phyloP scores from a whole-genome alignment of 1,284 basidiomycete species.

The Cryptococcus sp. region DNA sequence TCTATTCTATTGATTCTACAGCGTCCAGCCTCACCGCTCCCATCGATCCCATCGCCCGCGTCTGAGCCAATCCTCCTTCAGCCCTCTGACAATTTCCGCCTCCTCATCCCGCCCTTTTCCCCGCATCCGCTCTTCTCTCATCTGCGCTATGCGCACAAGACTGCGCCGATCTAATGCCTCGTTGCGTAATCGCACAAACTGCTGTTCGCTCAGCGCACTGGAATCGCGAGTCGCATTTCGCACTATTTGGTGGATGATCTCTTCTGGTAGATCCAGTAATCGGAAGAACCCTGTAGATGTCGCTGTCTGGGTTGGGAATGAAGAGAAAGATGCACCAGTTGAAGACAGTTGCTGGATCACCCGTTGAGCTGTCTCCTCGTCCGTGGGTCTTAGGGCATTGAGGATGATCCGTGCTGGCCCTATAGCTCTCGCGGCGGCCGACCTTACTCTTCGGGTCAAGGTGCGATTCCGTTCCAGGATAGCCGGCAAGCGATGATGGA shows the following conservation, averaged over 20 bases:
- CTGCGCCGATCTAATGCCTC: constrained; percentile 30
- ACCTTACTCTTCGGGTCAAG: constrained; percentile 32
- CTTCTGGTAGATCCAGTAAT: constrained; percentile 42
- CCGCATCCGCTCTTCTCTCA: constrained; percentile 18
- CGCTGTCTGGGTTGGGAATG: not conserved
- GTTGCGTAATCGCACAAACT: constrained; percentile 34
- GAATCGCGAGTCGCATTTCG: constrained; percentile 37
- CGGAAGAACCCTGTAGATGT: constrained; percentile 21
- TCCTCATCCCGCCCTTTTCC: constrained; percentile 15
- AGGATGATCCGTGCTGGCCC: constrained; percentile 41
- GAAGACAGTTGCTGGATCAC: constrained; percentile 25
- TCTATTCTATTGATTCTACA: no score
- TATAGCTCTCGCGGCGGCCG: constrained; percentile 27
- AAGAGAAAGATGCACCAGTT: not conserved
- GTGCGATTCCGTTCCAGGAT: constrained; percentile 41
- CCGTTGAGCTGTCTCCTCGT: constrained; percentile 24
- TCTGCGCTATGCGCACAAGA: constrained; percentile 13
- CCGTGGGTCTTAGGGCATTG: constrained; percentile 25
- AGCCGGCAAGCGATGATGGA: constrained; percentile 30
- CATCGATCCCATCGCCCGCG: constrained; percentile 41
- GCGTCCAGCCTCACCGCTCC: constrained; percentile 25
- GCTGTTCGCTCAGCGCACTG: constrained; percentile 36
- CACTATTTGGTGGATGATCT: constrained; percentile 40
- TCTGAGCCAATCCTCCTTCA: constrained; percentile 37
- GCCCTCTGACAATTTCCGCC: constrained; percentile 15